A percentile compares a stretch with the other conserved stretches of the same genome.
phyloP scores from a whole-genome alignment of 2,329 filamentous ascomycete species.

The Colletotrichum liriopes region DNA sequence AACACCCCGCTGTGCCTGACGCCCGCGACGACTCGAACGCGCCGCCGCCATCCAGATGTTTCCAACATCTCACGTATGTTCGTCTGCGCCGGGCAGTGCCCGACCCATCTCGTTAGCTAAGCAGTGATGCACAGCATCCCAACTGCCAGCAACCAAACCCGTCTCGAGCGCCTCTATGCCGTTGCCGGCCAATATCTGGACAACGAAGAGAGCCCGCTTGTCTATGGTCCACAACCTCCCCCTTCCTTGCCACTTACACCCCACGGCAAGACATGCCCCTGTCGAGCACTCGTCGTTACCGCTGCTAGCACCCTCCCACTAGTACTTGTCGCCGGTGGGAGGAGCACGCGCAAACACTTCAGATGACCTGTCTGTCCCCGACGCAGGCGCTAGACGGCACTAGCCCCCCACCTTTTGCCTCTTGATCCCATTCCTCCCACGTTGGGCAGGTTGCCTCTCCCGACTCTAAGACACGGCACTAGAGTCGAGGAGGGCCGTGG shows the following conservation, averaged over 20 bases:
- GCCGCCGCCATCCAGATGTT: not conserved
- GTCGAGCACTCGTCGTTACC: too few relatives aligned
- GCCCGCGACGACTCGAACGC: not conserved
- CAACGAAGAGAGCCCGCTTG: not conserved
- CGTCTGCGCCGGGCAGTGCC: slow-evolving; percentile 4
- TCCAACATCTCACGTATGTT: not conserved
- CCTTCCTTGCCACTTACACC: slow-evolving; percentile 18
- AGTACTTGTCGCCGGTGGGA: too few relatives aligned
- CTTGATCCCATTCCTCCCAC: slow-evolving; percentile 17
- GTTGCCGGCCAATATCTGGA: not conserved
- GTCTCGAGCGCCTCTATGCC: not conserved
- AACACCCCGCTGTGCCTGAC: slow-evolving; percentile 30
- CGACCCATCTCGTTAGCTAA: slow-evolving; percentile 7
- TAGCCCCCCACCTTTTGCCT: slow-evolving; percentile 6
- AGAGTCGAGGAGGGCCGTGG: slow-evolving; percentile 16
- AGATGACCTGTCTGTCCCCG: slow-evolving; percentile 16
- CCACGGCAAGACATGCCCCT: not conserved
- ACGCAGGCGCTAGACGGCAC: slow-evolving; percentile 10
- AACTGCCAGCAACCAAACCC: slow-evolving; percentile 1
- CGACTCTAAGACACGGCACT: slow-evolving; percentile 16
- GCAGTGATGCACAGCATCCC: slow-evolving; percentile 20
- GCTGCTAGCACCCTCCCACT: not conserved
- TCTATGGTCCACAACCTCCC: not conserved
- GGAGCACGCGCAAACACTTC: slow-evolving; percentile 7
- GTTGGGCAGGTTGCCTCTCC: slow-evolving; percentile 22